These are phyloP conservation scores for Teratosphaeriaceae sp. DNA, from an alignment of 2,329 filamentous ascomycete species.

Conservation along the genomic window DNA sequence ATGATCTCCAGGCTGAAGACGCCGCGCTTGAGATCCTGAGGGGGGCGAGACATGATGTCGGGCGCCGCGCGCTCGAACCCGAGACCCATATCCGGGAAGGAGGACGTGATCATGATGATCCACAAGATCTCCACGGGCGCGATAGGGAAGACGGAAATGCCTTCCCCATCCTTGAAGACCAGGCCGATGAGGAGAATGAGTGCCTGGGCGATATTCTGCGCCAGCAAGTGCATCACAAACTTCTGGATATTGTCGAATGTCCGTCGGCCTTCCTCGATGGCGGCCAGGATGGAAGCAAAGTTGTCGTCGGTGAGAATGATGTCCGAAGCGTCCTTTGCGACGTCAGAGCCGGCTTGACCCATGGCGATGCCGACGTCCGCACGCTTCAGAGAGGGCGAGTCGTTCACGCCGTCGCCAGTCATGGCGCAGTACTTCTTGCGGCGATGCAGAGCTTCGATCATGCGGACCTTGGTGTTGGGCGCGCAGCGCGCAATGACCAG, in stretches of 20 bases:
- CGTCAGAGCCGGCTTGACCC: constrained; percentile 39
- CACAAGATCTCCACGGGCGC: constrained; percentile 43
- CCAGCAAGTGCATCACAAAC: constrained; percentile 44
- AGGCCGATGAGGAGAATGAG: constrained; percentile 42
- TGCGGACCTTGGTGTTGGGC: constrained; percentile 41
- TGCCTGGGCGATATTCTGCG: constrained; percentile 43
- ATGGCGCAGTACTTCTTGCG: constrained; percentile 36
- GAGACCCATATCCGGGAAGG: constrained; percentile 42
- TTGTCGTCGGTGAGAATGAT: constrained; percentile 41
- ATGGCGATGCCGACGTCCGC: constrained; percentile 42
- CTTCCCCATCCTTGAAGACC: constrained; percentile 39
- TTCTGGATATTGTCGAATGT: constrained; percentile 43
- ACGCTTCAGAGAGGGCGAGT: constrained; percentile 37
- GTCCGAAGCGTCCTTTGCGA: constrained; percentile 39
- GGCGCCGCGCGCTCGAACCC: constrained; percentile 40
- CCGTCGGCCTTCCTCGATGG: constrained; percentile 39
- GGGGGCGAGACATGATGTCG: constrained; percentile 42
- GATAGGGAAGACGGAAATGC: constrained; percentile 40
- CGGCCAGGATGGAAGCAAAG: constrained; percentile 39
- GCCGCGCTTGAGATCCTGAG: constrained; percentile 36
- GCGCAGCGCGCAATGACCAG: constrained; percentile 42
- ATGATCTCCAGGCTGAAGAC: constrained; percentile 43
- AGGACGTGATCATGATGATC: constrained; percentile 43
- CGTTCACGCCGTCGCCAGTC: constrained; percentile 42
- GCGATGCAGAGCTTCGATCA: constrained; percentile 39